A percentile compares a stretch with the other conserved stretches of the same genome.
phyloP scores from a whole-genome alignment of 1,284 basidiomycete genomes.

The Rhodotorula sp. region DNA sequence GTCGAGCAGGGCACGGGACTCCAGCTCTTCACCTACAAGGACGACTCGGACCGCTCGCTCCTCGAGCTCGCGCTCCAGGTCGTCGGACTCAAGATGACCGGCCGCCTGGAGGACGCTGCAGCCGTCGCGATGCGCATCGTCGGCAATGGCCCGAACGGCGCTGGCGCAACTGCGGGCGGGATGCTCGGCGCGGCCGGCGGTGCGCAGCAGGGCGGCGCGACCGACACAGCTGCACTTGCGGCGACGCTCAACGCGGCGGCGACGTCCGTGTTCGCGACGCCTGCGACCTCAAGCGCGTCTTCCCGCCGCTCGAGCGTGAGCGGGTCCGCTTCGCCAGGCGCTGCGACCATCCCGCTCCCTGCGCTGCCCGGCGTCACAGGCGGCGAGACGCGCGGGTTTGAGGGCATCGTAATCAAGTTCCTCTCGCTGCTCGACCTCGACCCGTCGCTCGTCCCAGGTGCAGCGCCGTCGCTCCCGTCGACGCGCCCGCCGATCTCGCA shows the following conservation, averaged over 20 bases:
- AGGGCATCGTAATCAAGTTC: constrained; percentile 75
- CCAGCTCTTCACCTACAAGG: constrained; percentile 82
- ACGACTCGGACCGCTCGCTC: constrained; percentile 83
- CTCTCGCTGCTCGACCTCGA: constrained; percentile 68
- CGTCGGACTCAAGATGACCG: constrained; percentile 94
- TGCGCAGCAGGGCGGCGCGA: not conserved
- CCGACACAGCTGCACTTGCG: constrained; percentile 27
- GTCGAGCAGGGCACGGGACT: constrained; percentile 49
- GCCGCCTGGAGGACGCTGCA: constrained; percentile 87
- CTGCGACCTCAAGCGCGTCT: constrained; percentile 46
- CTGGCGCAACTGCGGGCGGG: not conserved
- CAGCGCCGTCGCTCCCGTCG: constrained; percentile 37
- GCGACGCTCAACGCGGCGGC: constrained; percentile 28
- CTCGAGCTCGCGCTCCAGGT: constrained; percentile 95
- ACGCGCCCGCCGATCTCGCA: constrained; percentile 44
- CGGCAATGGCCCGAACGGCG: constrained; percentile 27
- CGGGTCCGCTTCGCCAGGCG: not conserved
- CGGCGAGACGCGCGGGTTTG: constrained; percentile 60
- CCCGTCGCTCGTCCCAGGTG: constrained; percentile 36
- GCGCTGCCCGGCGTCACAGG: constrained; percentile 1
- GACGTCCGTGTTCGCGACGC: constrained; percentile 47
- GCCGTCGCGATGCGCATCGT: constrained; percentile 69
- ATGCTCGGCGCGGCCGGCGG: not conserved
- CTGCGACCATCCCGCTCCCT: constrained; percentile 4
- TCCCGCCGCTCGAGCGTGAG: constrained; percentile 29